Evolutionary conservation across 345 rosid species (phyloP).

Genomic region (Capsella bursapastoris): DNA sequence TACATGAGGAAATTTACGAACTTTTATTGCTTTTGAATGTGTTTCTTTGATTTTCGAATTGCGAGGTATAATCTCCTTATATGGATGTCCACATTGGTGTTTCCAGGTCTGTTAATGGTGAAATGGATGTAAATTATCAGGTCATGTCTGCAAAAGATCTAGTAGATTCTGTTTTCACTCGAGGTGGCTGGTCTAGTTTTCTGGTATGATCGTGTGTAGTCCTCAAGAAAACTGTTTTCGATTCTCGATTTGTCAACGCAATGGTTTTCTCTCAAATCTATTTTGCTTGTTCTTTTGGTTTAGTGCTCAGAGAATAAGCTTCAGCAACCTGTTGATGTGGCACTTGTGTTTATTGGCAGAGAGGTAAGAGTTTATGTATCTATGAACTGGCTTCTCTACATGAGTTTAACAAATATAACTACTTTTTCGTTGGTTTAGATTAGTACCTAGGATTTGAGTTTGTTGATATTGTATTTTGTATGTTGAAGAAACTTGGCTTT

Average conservation of each 20-base stretch:
- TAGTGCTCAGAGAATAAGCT: constrained; percentile 70
- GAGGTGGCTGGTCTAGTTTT: constrained; percentile 83
- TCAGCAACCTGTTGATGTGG: constrained; percentile 63
- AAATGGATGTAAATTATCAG: constrained; percentile 59
- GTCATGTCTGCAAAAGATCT: constrained; percentile 72
- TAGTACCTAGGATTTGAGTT: background rate
- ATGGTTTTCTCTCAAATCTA: constrained; percentile 5
- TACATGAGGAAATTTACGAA: background rate
- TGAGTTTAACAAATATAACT: constrained; percentile 30
- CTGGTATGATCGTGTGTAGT: constrained; percentile 50
- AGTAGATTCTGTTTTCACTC: constrained; percentile 63
- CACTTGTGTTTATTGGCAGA: constrained; percentile 83
- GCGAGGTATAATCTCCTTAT: background rate
- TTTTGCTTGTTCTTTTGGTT: background rate
- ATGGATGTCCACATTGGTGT: background rate
- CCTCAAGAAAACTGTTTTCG: background rate
- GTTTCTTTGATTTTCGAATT: background rate
- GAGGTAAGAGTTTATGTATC: constrained; percentile 54
- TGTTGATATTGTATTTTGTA: constrained; percentile 42
- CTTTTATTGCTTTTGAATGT: background rate
- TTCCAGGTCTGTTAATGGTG: constrained; percentile 36
- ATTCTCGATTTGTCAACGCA: background rate
- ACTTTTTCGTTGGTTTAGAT: constrained; percentile 34
- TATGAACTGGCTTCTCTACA: background rate
- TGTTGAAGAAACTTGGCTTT: background rate